Evolutionary conservation across 2,329 filamentous ascomycete species (phyloP).

Genomic region (Juglanconis sp.): DNA sequence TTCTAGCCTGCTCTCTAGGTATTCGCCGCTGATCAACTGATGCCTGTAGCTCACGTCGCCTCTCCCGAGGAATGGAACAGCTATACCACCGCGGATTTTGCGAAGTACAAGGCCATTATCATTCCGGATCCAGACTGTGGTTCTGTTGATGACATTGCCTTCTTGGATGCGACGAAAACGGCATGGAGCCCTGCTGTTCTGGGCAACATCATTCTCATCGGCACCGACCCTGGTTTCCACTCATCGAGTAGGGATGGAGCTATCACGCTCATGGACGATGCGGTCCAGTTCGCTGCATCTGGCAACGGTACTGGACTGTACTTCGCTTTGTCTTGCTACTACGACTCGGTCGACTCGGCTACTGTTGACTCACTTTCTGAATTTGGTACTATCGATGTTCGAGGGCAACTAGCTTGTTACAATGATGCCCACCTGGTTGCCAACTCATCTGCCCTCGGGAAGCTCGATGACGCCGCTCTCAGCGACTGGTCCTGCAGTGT

Average conservation of each 20-base stretch:
- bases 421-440: constrained; percentile 40
- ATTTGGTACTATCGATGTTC: constrained; percentile 38
- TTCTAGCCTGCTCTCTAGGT: background rate
- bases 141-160: constrained; percentile 28
- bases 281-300: constrained; percentile 33
- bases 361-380: constrained; percentile 26
- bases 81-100: constrained; percentile 40
- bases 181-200: constrained; percentile 37
- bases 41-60: constrained; percentile 29
- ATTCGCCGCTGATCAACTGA: background rate
- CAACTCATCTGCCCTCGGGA: constrained; percentile 28
- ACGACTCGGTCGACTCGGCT: constrained; percentile 24
- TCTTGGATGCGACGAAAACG: constrained; percentile 36
- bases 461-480: constrained; percentile 33
- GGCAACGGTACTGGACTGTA: constrained; percentile 36
- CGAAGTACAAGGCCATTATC: constrained; percentile 42
- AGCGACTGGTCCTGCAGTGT: constrained; percentile 41
- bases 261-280: constrained; percentile 34
- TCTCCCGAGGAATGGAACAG: constrained; percentile 33
- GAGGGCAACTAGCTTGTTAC: constrained; percentile 36
- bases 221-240: constrained; percentile 36
- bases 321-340: constrained; percentile 41
- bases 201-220: constrained; percentile 40
- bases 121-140: constrained; percentile 38
- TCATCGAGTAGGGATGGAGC: constrained; percentile 29